Base-by-base conservation (phyloP, 2,329 filamentous ascomycete genomes). In the Cladosporium cucumerinum region DNA sequence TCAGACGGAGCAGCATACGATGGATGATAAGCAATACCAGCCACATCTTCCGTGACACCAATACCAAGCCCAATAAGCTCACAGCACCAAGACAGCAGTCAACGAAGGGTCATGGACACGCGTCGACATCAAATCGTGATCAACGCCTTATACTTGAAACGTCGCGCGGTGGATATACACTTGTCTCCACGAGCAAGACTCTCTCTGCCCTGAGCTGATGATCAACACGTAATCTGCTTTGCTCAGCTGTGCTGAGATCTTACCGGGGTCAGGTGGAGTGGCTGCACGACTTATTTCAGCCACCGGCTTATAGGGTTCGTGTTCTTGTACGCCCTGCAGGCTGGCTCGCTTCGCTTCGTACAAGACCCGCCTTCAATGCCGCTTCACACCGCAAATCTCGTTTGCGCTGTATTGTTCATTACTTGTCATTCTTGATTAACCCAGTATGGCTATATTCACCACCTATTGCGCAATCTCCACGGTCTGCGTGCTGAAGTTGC, bases 401-500 rank as follows among this genome's bases (percentile, higher is more conserved):
- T 46, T 46, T 46, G 39, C 39, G 39, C 3, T 5, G n/a, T 12
- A 8, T 46, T 21, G 39, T 10, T 11, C 16, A 21, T 21, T 21
- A 21, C n/a, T 21, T 46, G 39, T 21, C n/a, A 46, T 12, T 21
- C 11, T 21, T 21, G 6, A 5, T 12, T 46, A 8, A n/a, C n/a
- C n/a, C 3, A 21, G 7, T 21, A 46, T 5, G 18, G 7, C 18
- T 54, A n/a, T 6, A 21, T 28, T 32, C 10, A 21, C 8, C 10
- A 21, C 8, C 4, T 18, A 32, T n/a, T 32, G 8, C 26, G 51
- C 51, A 54, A 54, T 54, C 51, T 54, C 51, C 10, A 58, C 34
- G 2, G 55, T 58, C 57, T 69, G 68, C 3, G 54, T 52, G 21
- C 60, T 52, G 46, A 71, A 69, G 51, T 72, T 72, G n/a, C 68